phyloP scores from a whole-genome alignment of 257 asterid species.

The Osmanthus fragrans region DNA sequence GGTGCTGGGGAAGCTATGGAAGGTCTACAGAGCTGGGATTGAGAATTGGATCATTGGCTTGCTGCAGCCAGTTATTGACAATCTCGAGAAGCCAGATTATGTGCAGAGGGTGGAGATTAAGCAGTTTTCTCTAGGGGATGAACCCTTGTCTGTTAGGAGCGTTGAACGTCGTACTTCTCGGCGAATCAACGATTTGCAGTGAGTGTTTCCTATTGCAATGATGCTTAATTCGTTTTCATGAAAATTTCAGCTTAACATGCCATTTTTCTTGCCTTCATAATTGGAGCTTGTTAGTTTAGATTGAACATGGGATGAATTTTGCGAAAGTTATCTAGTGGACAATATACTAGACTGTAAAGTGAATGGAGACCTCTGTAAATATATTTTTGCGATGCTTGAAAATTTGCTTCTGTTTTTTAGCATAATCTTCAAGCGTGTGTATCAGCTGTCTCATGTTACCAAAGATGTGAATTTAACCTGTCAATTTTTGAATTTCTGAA shows the following conservation, averaged over 20 bases:
- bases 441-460: neutral
- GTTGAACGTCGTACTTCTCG: slow-evolving; percentile 86
- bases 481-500: neutral
- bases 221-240: slow-evolving; percentile 7
- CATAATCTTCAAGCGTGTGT: neutral
- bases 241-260: neutral
- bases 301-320: neutral
- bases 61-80: slow-evolving; percentile 86
- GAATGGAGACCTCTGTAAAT: neutral
- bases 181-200: slow-evolving; percentile 82
- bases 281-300: neutral
- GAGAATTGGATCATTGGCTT: slow-evolving; percentile 87
- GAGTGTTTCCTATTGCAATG: slow-evolving; percentile 38
- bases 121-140: slow-evolving; percentile 82
- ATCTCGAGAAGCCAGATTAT: slow-evolving; percentile 80
- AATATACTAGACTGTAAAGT: neutral
- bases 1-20: slow-evolving; percentile 92
- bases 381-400: neutral
- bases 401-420: neutral
- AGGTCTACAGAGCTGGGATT: slow-evolving; percentile 65
- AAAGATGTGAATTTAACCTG: neutral
- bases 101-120: slow-evolving; percentile 81
- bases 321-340: neutral
- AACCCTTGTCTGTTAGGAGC: slow-evolving; percentile 82
- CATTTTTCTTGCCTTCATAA: neutral